These are phyloP conservation scores for Phytophthora ohioensis DNA, from an alignment of 352 stramenopile species.

Conservation along the genomic window DNA sequence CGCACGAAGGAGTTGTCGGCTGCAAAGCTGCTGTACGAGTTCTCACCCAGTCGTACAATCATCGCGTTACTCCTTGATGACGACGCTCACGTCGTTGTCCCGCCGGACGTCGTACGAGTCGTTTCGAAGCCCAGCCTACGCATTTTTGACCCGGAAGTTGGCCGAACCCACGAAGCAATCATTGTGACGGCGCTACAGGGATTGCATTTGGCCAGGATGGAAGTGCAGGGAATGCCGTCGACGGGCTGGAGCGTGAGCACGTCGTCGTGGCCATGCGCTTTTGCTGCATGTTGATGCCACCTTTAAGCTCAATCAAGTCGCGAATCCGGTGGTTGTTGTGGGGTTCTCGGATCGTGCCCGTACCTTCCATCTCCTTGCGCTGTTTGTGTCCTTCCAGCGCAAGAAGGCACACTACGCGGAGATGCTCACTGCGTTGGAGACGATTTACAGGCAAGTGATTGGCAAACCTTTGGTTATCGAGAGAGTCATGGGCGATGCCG, in stretches of 20 bases:
- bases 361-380: background rate
- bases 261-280: too few relatives aligned
- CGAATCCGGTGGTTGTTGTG: background rate
- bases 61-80: background rate
- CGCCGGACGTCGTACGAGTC: too few relatives aligned
- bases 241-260: too few relatives aligned
- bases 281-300: background rate
- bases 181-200: too few relatives aligned
- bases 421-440: background rate
- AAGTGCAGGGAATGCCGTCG: too few relatives aligned
- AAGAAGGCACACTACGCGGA: background rate
- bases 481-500: background rate
- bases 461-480: background rate
- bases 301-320: background rate
- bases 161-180: too few relatives aligned
- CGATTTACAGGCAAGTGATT: background rate
- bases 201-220: too few relatives aligned
- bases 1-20: background rate
- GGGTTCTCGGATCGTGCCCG: background rate
- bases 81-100: background rate
- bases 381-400: slow-evolving; percentile 1
- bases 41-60: background rate
- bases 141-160: too few relatives aligned
- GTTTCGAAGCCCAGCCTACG: too few relatives aligned
- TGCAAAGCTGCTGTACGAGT: background rate